These are phyloP conservation scores for Inga laurina DNA, from an alignment of 306 rosid genomes.

Conservation along the genomic window DNA sequence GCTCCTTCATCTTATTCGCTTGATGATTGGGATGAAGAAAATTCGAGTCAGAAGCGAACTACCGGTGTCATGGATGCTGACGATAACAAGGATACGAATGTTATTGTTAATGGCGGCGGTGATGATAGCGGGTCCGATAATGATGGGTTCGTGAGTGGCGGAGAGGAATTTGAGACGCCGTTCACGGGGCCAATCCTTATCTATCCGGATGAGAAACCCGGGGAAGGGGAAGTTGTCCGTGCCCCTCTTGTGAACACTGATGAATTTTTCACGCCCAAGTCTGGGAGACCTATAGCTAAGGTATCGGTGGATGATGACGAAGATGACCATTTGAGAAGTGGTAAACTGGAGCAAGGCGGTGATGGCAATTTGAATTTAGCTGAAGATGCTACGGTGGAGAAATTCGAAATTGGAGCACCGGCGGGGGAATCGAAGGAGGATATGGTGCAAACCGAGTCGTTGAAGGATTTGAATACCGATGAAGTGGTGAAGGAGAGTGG, in stretches of 20 bases:
- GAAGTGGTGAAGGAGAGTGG: constrained; percentile 44
- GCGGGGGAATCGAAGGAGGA: constrained; percentile 20
- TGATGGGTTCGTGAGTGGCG: constrained; percentile 73
- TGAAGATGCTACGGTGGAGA: constrained; percentile 33
- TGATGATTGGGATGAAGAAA: constrained; percentile 24
- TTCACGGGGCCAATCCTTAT: constrained; percentile 46
- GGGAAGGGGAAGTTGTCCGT: neutral
- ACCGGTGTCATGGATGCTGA: neutral
- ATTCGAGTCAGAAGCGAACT: constrained; percentile 2
- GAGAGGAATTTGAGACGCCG: constrained; percentile 51
- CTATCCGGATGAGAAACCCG: constrained; percentile 21
- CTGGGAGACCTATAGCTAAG: constrained; percentile 57
- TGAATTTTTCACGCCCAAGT: constrained; percentile 36
- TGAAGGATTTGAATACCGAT: constrained; percentile 6
- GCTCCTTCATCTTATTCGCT: constrained; percentile 31
- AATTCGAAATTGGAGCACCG: constrained; percentile 29
- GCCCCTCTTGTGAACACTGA: constrained; percentile 26
- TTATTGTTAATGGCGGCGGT: constrained; percentile 14
- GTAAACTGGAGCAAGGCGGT: constrained; percentile 27
- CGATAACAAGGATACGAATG: constrained; percentile 9
- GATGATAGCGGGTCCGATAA: constrained; percentile 46
- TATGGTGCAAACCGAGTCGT: constrained; percentile 3
- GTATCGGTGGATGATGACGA: constrained; percentile 56
- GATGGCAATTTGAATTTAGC: constrained; percentile 5
- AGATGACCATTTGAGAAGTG: constrained; percentile 30